Conservation (phyloP, 75 land plant genomes). For the Sequoiadendron giganteum region DNA sequence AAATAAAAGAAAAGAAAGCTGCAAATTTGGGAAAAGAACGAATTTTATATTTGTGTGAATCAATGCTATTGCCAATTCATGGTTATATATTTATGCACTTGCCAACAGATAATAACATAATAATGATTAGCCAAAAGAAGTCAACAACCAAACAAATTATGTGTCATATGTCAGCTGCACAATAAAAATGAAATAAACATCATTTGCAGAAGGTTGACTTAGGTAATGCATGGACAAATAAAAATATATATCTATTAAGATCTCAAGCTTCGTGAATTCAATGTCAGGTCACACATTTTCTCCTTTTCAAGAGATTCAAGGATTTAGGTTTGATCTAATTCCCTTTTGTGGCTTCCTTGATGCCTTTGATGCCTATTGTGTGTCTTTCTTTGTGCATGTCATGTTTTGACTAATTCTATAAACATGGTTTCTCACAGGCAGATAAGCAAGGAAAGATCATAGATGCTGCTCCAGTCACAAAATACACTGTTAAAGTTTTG, state of each 20-base stretch:
- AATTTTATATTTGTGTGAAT: not conserved
- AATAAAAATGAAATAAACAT: not conserved
- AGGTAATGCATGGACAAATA: not conserved
- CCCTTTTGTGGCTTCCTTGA: not conserved
- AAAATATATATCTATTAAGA: not conserved
- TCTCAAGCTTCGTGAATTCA: not conserved
- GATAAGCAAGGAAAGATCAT: conserved; percentile 39
- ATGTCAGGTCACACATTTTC: not conserved
- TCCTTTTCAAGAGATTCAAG: not conserved
- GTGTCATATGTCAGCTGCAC: not conserved
- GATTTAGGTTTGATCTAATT: not conserved
- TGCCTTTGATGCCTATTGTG: not conserved
- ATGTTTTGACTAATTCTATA: not conserved
- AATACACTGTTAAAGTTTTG: conserved; percentile 69
- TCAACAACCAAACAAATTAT: not conserved
- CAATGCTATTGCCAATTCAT: not conserved
- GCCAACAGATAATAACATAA: not conserved
- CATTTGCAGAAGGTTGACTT: not conserved
- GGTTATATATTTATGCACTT: not conserved
- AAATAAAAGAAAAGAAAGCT: too few relatives aligned
- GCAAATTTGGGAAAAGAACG: not conserved
- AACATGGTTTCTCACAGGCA: conserved; percentile 33
- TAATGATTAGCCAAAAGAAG: not conserved
- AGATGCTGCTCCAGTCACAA: conserved; percentile 48
- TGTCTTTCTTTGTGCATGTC: not conserved